A percentile compares a stretch with the other conserved stretches of the same genome.
Evolutionary conservation across 345 rosid species (phyloP).

Genomic region (Gossypium bickii): DNA sequence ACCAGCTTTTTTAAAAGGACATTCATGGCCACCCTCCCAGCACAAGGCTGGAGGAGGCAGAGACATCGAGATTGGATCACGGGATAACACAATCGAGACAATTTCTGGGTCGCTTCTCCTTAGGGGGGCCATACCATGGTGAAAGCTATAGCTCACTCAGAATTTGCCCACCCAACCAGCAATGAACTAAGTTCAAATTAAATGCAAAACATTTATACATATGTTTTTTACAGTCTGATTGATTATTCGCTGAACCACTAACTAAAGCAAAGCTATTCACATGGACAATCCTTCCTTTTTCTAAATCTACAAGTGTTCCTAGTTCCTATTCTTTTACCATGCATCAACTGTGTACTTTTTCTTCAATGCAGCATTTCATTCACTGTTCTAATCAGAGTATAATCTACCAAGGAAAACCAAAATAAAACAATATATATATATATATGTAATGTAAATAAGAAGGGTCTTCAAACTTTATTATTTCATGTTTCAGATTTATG

Average conservation of each 20-base stretch:
- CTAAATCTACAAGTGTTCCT: conserved; percentile 18
- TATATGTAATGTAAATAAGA: neutral
- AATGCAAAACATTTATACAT: conserved; percentile 4
- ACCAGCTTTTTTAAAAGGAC: neutral
- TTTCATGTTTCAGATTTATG: conserved; percentile 30
- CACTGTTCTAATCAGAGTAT: conserved; percentile 10
- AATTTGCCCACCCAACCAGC: neutral
- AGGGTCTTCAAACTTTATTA: conserved; percentile 5
- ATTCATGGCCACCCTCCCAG: neutral
- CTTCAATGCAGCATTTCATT: neutral
- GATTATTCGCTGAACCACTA: conserved; percentile 11
- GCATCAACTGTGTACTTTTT: neutral
- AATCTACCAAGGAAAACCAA: conserved; percentile 18
- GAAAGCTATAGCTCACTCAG: neutral
- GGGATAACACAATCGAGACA: neutral
- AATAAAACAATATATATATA: conserved; percentile 3
- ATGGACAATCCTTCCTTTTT: conserved; percentile 17
- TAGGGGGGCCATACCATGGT: neutral
- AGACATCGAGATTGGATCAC: neutral
- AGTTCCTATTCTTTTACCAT: neutral
- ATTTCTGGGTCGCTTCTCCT: neutral
- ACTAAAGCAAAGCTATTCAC: conserved; percentile 20
- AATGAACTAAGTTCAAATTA: conserved; percentile 5
- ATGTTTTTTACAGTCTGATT: conserved; percentile 18
- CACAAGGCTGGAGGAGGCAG: neutral